Evolutionary conservation across 2,329 filamentous ascomycete genomes (phyloP), one percentile per base, ranked within the genome.

Genomic region (Trichoderma brevicompactum): DNA sequence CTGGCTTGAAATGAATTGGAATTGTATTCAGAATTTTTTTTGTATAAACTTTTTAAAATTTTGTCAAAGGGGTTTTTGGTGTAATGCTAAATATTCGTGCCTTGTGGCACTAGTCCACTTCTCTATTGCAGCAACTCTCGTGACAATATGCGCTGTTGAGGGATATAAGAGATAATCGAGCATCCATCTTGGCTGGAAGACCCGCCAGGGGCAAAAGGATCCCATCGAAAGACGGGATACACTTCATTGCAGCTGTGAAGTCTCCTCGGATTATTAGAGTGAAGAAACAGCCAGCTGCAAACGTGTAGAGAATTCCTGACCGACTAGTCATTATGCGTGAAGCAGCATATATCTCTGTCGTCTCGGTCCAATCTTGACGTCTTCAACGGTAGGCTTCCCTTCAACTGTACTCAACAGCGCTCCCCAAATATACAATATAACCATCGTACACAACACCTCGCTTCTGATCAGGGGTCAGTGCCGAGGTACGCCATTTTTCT

Each of bases 401-500:
- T 38, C n/a, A 13, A 23, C n/a, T 19, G 9, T 36, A 46, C 41
- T 17, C 19, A 36, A 53, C 49, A 54, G 32, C 49, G 54, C 41
- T 32, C 60, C 38, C 49, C 48, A 23, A 44, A 53, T 8, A 28
- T 46, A 46, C 38, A 54, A 23, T 53, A 44, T 63, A 38, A 15
- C 49, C 12, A 53, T 63, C 60, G 49, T 63, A 63, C 60, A 63
- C 32, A 44, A 44, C 32, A 17, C 60, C 60, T 63, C 38, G 60
- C 49, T 46, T 63, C 60, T 63, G 60, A 63, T 54, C 17, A 36
- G 2, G 15, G 10, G 13, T 63, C 60, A 63, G 60, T 46, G 40
- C 49, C 48, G 40, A 63, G 60, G 49, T 28, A 63, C 60, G 60
- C 60, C 49, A 40, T 44, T 63, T 62, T 62, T 54, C 15, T 54